These are phyloP conservation scores for Selaginella tamariscina DNA, from an alignment of 75 land plant species.

Conservation along the genomic window DNA sequence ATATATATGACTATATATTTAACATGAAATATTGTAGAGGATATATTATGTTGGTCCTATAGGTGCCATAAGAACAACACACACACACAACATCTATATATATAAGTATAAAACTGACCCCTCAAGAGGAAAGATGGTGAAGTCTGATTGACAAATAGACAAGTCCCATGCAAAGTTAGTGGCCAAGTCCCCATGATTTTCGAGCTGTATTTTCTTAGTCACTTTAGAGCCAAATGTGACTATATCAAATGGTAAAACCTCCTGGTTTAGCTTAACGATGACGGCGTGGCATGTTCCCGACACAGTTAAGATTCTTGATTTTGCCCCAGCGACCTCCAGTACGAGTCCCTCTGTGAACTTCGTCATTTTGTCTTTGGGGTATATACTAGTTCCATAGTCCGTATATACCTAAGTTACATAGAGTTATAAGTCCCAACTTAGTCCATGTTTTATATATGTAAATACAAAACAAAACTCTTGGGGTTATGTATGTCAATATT, in stretches of 20 bases:
- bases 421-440: too few species aligned
- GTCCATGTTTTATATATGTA: too few species aligned
- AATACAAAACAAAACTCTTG: too few species aligned
- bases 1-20: too few species aligned
- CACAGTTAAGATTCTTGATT: constrained; percentile 16
- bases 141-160: background rate
- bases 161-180: constrained; percentile 2
- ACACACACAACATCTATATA: too few species aligned
- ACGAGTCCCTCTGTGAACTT: constrained; percentile 14
- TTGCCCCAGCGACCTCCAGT: constrained; percentile 17
- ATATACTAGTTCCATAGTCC: constrained; percentile 14
- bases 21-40: too few species aligned
- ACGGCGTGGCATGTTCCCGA: constrained; percentile 16
- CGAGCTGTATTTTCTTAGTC: constrained; percentile 11
- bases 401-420: too few species aligned
- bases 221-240: constrained; percentile 3
- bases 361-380: constrained; percentile 17
- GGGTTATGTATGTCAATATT: too few species aligned
- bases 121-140: constrained; percentile 5
- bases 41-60: too few species aligned
- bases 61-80: too few species aligned
- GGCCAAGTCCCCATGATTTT: constrained; percentile 8
- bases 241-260: constrained; percentile 18
- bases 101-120: too few species aligned
- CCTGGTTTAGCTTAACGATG: constrained; percentile 15